Base-by-base conservation (phyloP, 2,329 filamentous ascomycete species). In the Alternaria gansuensis region DNA sequence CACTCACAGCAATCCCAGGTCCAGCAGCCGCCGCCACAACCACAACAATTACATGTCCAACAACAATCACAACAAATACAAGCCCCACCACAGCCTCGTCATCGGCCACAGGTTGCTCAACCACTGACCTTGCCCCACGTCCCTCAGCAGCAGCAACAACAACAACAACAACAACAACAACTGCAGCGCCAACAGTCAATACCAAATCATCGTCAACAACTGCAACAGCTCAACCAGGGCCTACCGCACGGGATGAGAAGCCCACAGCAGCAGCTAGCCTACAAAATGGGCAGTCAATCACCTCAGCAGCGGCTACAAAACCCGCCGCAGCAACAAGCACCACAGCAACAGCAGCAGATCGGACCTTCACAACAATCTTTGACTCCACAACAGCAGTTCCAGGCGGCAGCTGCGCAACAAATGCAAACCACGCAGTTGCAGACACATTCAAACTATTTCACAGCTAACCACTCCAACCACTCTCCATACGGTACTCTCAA, bases 151-250 rank as follows among this genome's bases (percentile, higher is more conserved):
- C 63, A 66, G 31, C 62, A 64, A 14, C 64, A 17, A 17, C 17
- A 17, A 17, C 17, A 17, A 17, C 44, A 60, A 33, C 66, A 66
- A 29, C 63, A 66, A 28, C 62, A 64, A 14, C 64, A 63, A 11
- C 68, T 11, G 28, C 52, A 66, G 59, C 60, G 57, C 21, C 62
- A 65, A 41, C 56, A 59, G 11, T 44, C 54, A 6, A 45, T 55
- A 3, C 60, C 63, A 14, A 64, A 57, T 7, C 68, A 71, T 44
- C 65, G 65, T 13, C 69, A 70, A 33, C 69, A 71, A 26, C 55
- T 70, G 2, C 61, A 66, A 17, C 67, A 71, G 48, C 67, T 71
- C 36, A 69, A 69, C 8, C 69, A 67, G 40, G 59, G 59, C 11
- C 37, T 46, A 0, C 51, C 56, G 21, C 59, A 57, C 11, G 46